A percentile compares a stretch with the other conserved stretches of the same genome.
Conservation (phyloP, 106 monocot species). For the Hemerocallis citrina region DNA sequence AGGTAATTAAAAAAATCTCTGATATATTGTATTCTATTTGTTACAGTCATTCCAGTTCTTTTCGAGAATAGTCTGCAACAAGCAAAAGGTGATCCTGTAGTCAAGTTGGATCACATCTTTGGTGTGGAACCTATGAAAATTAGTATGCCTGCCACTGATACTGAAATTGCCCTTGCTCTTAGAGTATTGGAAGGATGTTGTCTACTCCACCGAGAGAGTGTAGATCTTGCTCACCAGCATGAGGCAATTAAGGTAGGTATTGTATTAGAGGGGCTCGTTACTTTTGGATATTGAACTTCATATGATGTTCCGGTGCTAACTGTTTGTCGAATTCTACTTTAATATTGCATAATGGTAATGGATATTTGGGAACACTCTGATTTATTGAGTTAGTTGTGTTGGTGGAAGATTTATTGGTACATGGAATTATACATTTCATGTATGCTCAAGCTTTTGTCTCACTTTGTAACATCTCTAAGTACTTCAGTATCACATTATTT, state of each 20-base stretch:
- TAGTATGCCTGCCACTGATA: constrained; percentile 67
- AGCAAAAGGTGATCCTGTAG: constrained; percentile 45
- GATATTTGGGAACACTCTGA: not conserved
- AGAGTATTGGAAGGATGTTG: constrained; percentile 97
- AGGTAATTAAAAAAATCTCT: too few species aligned
- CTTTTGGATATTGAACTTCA: not conserved
- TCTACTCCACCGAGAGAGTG: constrained; percentile 63
- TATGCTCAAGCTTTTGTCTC: not conserved
- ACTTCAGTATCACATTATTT: too few species aligned
- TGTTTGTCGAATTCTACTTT: not conserved
- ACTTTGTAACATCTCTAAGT: not conserved
- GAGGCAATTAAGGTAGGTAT: constrained; percentile 68
- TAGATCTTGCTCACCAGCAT: constrained; percentile 53
- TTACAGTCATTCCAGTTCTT: constrained; percentile 90
- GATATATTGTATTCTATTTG: constrained; percentile 15
- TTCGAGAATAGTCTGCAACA: constrained; percentile 67
- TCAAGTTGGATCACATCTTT: constrained; percentile 65
- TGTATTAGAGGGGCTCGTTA: not conserved
- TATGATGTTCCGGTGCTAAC: not conserved
- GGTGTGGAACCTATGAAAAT: constrained; percentile 84
- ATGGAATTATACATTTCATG: not conserved
- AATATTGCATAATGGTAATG: not conserved
- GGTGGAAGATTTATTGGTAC: not conserved
- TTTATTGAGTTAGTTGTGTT: not conserved
- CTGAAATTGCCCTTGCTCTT: constrained; percentile 88